A percentile compares a stretch with the other conserved stretches of the same genome.
Conservation (phyloP, 495 filamentous ascomycete genomes). For the Hypoxylon fuscum region DNA sequence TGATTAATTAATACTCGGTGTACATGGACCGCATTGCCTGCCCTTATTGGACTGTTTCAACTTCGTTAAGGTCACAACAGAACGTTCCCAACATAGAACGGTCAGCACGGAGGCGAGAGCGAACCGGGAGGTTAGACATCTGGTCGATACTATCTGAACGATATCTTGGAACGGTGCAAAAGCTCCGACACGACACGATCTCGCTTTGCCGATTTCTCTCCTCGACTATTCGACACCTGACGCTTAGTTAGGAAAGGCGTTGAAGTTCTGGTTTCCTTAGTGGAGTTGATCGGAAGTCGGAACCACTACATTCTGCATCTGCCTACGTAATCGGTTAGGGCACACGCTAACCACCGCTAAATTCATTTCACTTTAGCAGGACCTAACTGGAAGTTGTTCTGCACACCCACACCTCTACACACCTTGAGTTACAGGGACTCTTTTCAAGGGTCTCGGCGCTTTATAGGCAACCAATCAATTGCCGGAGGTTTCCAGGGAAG, state of each 20-base stretch:
- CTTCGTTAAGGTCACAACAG: constrained; percentile 5
- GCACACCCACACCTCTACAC: constrained; percentile 4
- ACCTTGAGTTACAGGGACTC: constrained; percentile 14
- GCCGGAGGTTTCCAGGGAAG: constrained; percentile 20
- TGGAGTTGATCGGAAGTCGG: constrained; percentile 36
- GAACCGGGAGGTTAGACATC: constrained; percentile 15
- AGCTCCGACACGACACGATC: constrained; percentile 34
- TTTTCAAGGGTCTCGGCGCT: constrained; percentile 22
- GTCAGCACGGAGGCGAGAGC: constrained; percentile 10
- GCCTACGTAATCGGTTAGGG: constrained; percentile 29
- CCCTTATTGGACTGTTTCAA: constrained; percentile 29
- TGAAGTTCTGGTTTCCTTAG: constrained; percentile 12
- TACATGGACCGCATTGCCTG: constrained; percentile 32
- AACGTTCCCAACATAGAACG: neutral
- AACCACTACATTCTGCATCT: constrained; percentile 17
- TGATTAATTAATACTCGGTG: constrained; percentile 8
- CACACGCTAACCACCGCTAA: constrained; percentile 15
- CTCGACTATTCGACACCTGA: constrained; percentile 26
- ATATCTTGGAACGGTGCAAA: constrained; percentile 35
- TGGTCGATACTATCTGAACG: constrained; percentile 23
- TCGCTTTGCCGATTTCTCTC: constrained; percentile 27
- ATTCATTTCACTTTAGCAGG: too few relatives aligned
- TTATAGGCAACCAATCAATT: constrained; percentile 35
- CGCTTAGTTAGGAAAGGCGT: constrained; percentile 23
- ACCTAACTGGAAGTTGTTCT: neutral